Conservation (phyloP, 352 stramenopile genomes). For the Pythium brachiatum region DNA sequence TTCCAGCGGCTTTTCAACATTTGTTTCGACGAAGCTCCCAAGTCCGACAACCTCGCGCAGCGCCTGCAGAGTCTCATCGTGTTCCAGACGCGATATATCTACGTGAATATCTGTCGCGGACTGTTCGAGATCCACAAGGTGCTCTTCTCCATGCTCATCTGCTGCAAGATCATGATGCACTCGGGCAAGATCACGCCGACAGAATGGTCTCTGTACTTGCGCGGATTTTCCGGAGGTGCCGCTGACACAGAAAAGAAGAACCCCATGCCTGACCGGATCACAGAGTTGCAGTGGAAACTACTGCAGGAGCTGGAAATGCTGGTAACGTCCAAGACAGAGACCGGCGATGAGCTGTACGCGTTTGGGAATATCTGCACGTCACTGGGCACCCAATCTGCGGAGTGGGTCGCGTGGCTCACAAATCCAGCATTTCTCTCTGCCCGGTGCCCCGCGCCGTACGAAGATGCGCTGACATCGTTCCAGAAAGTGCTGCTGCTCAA, state of each 20-base stretch:
- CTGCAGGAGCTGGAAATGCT: conserved; percentile 74
- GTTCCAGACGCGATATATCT: conserved; percentile 91
- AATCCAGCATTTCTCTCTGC: conserved; percentile 40
- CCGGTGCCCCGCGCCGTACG: conserved; percentile 46
- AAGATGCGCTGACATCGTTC: conserved; percentile 50
- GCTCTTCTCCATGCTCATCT: conserved; percentile 93
- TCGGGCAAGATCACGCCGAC: conserved; percentile 53
- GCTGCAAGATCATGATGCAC: conserved; percentile 92
- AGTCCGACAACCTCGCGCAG: conserved; percentile 46
- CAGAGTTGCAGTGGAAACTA: conserved; percentile 80
- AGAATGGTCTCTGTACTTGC: conserved; percentile 91
- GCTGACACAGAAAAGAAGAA: conserved; percentile 36
- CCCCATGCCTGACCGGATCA: conserved; percentile 65
- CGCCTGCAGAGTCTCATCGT: conserved; percentile 83
- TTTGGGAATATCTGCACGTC: conserved; percentile 74
- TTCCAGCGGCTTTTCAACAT: conserved; percentile 92
- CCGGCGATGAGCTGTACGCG: conserved; percentile 20
- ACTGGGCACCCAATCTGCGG: conserved; percentile 50
- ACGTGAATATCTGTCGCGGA: conserved; percentile 93
- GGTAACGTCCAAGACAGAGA: conserved; percentile 28
- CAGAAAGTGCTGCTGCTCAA: conserved; percentile 78
- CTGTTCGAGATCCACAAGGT: conserved; percentile 94
- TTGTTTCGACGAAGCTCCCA: conserved; percentile 83
- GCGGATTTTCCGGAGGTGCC: conserved; percentile 38
- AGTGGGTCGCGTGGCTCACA: conserved; percentile 62